phyloP scores from a whole-genome alignment of 2,329 filamentous ascomycete genomes.

The Aspergillus sp. region DNA sequence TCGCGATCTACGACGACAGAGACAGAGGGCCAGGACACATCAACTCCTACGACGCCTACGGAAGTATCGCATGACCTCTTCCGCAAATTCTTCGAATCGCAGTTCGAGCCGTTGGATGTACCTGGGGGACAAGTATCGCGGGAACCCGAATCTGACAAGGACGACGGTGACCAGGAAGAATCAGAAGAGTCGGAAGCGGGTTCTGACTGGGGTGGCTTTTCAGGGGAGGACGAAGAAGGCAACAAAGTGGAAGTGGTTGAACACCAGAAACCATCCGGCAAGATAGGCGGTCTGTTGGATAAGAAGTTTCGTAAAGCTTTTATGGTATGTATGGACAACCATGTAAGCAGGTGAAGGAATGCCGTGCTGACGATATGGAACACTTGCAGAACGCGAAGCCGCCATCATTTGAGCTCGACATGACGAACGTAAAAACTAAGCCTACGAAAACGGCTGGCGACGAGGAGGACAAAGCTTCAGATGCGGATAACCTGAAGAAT shows the following conservation, averaged over 20 bases:
- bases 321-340: constrained; percentile 48
- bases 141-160: constrained; percentile 9
- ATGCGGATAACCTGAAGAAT: constrained; percentile 67
- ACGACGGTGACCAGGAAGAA: constrained; percentile 15
- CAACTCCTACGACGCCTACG: constrained; percentile 12
- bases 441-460: constrained; percentile 25
- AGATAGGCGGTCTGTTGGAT: constrained; percentile 43
- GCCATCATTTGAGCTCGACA: constrained; percentile 30
- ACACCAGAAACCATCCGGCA: constrained; percentile 43
- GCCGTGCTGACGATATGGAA: not conserved
- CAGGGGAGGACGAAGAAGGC: constrained; percentile 40
- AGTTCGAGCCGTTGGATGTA: constrained; percentile 64
- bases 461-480: constrained; percentile 49
- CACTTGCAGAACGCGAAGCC: constrained; percentile 38
- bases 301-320: constrained; percentile 69
- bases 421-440: constrained; percentile 11
- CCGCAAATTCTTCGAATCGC: constrained; percentile 75
- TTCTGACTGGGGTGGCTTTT: constrained; percentile 58
- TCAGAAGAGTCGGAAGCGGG: constrained; percentile 24
- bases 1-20: constrained; percentile 15
- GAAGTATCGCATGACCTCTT: constrained; percentile 63
- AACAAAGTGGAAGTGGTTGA: constrained; percentile 54
- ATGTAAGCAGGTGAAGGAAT: not conserved
- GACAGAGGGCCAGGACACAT: constrained; percentile 10
- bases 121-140: constrained; percentile 1